Evolutionary conservation across 306 rosid species (phyloP).

Genomic region (Fragaria nilgerrensis): DNA sequence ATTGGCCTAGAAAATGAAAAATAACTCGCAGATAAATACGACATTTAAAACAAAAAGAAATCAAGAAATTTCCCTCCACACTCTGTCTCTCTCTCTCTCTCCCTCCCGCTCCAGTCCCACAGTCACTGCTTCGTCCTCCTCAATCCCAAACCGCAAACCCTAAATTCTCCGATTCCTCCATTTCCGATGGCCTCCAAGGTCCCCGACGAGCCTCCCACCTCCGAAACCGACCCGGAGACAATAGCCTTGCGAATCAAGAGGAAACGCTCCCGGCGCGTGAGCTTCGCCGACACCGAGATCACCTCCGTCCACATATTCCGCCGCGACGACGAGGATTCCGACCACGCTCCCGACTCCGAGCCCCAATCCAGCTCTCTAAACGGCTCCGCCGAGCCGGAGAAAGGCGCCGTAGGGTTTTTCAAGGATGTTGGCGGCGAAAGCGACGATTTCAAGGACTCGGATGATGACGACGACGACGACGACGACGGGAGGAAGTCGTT

Average conservation of each 20-base stretch:
- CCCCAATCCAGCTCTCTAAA: slow-evolving; percentile 29
- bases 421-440: slow-evolving; percentile 54
- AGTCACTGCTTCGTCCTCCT: background rate
- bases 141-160: slow-evolving; percentile 23
- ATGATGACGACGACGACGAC: slow-evolving; percentile 26
- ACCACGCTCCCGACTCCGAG: slow-evolving; percentile 36
- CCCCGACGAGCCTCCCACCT: slow-evolving; percentile 37
- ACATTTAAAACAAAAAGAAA: background rate
- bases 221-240: slow-evolving; percentile 58
- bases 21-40: background rate
- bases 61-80: slow-evolving; percentile 20
- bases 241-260: slow-evolving; percentile 33
- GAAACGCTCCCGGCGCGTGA: slow-evolving; percentile 81
- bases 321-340: slow-evolving; percentile 62
- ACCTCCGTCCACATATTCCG: slow-evolving; percentile 89
- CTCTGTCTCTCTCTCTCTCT: background rate
- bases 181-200: slow-evolving; percentile 45
- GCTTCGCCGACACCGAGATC: slow-evolving; percentile 93
- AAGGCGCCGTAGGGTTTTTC: slow-evolving; percentile 47
- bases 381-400: slow-evolving; percentile 16
- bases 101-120: background rate
- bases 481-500: slow-evolving; percentile 36
- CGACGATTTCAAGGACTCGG: slow-evolving; percentile 44
- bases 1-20: too few relatives aligned
- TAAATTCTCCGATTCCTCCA: background rate